Percentiles rank a stretch among this genome's conserved stretches.
These are phyloP conservation scores for Calonectria honghensis DNA, from an alignment of 2,329 filamentous ascomycete species.

Conservation along the genomic window DNA sequence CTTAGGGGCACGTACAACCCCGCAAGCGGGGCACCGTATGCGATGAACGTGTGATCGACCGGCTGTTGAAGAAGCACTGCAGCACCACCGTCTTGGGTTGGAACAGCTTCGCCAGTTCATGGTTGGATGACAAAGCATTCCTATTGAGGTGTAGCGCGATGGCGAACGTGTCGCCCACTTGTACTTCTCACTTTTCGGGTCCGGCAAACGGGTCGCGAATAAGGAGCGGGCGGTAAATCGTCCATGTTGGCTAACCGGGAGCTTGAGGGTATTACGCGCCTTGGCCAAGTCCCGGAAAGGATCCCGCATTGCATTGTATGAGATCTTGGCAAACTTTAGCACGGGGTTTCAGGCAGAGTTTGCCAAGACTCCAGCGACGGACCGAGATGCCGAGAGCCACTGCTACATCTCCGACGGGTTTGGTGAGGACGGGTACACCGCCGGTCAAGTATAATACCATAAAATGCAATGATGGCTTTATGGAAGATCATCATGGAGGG, in stretches of 20 bases:
- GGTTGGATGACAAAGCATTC: not conserved
- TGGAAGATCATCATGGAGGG: not conserved
- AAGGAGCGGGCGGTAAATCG: constrained; percentile 5
- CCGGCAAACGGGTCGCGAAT: not conserved
- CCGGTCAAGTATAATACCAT: not conserved
- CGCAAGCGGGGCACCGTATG: not conserved
- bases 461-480: not conserved
- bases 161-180: not conserved
- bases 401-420: not conserved
- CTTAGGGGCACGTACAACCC: not conserved
- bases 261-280: not conserved
- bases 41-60: not conserved
- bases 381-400: not conserved
- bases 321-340: not conserved
- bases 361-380: not conserved
- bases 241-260: not conserved
- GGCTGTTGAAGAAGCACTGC: not conserved
- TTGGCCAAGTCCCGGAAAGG: not conserved
- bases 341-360: not conserved
- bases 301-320: not conserved
- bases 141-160: not conserved
- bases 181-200: not conserved
- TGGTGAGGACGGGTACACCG: not conserved
- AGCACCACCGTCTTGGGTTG: not conserved
- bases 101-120: not conserved